These are phyloP conservation scores for Ophiostoma australiae DNA, from an alignment of 2,329 filamentous ascomycete species.

Conservation along the genomic window DNA sequence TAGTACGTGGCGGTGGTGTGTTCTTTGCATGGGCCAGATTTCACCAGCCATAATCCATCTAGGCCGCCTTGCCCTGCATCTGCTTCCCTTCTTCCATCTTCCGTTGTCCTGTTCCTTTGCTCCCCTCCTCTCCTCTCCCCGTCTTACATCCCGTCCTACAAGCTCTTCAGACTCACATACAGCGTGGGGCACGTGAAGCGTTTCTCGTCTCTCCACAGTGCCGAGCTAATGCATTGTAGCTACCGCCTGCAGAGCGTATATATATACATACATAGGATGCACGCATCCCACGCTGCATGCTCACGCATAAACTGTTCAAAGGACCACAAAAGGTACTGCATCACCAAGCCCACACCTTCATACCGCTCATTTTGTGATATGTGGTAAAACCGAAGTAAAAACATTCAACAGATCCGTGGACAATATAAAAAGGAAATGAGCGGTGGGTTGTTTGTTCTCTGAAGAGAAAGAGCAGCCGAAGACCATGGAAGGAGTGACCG, in stretches of 20 bases:
- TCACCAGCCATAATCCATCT: background rate
- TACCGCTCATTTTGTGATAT: background rate
- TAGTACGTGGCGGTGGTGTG: slow-evolving; percentile 14
- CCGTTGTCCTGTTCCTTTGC: background rate
- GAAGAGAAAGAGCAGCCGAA: background rate
- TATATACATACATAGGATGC: background rate
- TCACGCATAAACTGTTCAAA: background rate
- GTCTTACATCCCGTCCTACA: background rate
- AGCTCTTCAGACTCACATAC: slow-evolving; percentile 3
- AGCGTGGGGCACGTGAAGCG: slow-evolving; percentile 9
- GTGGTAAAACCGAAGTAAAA: background rate
- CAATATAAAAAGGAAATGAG: background rate
- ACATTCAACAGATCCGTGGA: background rate
- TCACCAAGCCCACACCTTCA: background rate
- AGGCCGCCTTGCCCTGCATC: background rate
- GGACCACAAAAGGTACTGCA: background rate
- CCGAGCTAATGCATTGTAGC: background rate
- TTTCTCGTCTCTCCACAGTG: background rate
- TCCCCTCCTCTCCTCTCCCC: background rate
- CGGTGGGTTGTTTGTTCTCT: background rate
- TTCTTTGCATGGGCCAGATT: background rate
- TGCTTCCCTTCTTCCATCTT: slow-evolving; percentile 4
- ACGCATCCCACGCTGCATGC: slow-evolving; percentile 3
- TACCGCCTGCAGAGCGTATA: background rate
- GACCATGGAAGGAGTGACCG: background rate